Evolutionary conservation across 2,329 filamentous ascomycete species (phyloP).

Genomic region (Exophiala aquamarina): DNA sequence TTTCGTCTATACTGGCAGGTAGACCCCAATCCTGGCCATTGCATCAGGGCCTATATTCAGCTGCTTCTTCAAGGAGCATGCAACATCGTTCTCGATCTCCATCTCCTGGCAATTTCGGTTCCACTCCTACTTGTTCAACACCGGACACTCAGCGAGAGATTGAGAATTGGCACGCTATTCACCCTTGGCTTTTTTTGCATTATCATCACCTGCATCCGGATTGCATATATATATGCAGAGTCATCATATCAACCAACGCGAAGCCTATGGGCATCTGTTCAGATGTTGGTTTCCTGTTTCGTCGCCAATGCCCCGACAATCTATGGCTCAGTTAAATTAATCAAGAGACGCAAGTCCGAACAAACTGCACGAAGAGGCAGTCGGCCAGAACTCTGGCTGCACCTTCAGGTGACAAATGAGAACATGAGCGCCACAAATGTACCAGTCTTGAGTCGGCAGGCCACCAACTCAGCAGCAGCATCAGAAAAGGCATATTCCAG

Average conservation of each 20-base stretch:
- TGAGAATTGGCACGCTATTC: slow-evolving; percentile 36
- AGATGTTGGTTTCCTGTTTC: slow-evolving; percentile 34
- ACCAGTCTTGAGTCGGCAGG: slow-evolving; percentile 8
- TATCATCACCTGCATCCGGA: slow-evolving; percentile 39
- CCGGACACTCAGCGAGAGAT: slow-evolving; percentile 30
- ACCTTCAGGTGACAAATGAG: slow-evolving; percentile 17
- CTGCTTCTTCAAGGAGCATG: slow-evolving; percentile 35
- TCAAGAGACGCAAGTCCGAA: slow-evolving; percentile 18
- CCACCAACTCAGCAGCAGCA: slow-evolving; percentile 4
- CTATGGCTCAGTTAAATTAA: slow-evolving; percentile 26
- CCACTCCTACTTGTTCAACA: slow-evolving; percentile 30
- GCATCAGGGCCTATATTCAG: slow-evolving; percentile 35
- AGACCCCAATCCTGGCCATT: slow-evolving; percentile 41
- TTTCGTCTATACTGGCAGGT: slow-evolving; percentile 60
- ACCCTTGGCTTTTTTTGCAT: slow-evolving; percentile 43
- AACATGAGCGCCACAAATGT: slow-evolving; percentile 4
- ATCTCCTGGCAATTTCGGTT: slow-evolving; percentile 33
- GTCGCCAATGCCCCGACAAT: slow-evolving; percentile 43
- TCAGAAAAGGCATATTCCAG: slow-evolving; percentile 18
- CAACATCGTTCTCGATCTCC: slow-evolving; percentile 36
- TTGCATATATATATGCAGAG: slow-evolving; percentile 38
- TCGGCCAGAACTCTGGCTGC: slow-evolving; percentile 24
- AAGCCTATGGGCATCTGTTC: slow-evolving; percentile 41
- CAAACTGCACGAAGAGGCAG: slow-evolving; percentile 16
- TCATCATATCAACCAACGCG: slow-evolving; percentile 38